phyloP scores from a whole-genome alignment of 2,329 filamentous ascomycete genomes.

The Cladosporium sp. region DNA sequence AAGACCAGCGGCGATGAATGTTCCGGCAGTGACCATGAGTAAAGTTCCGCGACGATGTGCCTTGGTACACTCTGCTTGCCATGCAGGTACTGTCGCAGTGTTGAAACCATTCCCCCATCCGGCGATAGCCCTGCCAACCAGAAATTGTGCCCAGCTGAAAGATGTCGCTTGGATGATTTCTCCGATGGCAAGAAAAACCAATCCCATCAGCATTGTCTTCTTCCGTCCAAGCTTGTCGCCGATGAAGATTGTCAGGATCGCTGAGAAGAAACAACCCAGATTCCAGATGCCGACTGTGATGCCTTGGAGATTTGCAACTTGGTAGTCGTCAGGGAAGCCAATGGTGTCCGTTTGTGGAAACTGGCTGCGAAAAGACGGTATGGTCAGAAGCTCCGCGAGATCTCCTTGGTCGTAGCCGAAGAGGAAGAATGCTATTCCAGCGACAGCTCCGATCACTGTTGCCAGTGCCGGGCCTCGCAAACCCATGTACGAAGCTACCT shows the following conservation, averaged over 20 bases:
- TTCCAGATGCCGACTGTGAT: conserved; percentile 38
- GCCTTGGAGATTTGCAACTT: conserved; percentile 38
- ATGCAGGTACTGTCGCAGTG: conserved; percentile 40
- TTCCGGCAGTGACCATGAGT: conserved; percentile 45
- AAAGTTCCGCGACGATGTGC: conserved; percentile 42
- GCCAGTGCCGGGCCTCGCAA: conserved; percentile 12
- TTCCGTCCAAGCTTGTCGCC: conserved; percentile 57
- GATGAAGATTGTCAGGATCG: conserved; percentile 40
- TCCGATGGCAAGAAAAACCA: conserved; percentile 54
- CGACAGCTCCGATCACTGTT: conserved; percentile 6
- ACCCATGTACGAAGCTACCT: conserved; percentile 9
- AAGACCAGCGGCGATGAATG: conserved; percentile 42
- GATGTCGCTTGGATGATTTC: conserved; percentile 54
- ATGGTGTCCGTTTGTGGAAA: conserved; percentile 39
- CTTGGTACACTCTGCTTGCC: conserved; percentile 45
- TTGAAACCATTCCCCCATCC: conserved; percentile 43
- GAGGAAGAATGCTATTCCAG: conserved; percentile 12
- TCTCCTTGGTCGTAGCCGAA: conserved; percentile 60
- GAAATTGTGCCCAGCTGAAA: conserved; percentile 42
- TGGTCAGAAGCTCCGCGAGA: conserved; percentile 53
- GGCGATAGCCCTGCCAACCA: conserved; percentile 49
- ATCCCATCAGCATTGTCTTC: conserved; percentile 56
- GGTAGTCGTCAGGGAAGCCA: conserved; percentile 30
- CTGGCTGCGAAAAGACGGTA: conserved; percentile 52
- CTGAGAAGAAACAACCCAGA: conserved; percentile 42